Evolutionary conservation across 345 rosid species (phyloP).

Genomic region (Melaleuca alternifolia): DNA sequence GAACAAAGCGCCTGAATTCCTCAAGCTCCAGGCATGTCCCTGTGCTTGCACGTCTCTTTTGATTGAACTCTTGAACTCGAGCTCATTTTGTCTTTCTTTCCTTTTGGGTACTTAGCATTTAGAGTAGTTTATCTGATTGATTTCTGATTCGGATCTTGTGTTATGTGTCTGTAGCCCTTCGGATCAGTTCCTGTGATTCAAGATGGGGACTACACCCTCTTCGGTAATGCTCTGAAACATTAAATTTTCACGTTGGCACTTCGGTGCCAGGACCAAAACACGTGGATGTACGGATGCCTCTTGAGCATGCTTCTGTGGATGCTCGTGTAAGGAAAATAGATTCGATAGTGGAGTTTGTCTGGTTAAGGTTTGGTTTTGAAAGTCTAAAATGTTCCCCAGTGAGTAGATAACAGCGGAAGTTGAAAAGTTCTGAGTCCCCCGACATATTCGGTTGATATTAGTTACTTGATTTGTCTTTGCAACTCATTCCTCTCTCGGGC

Average conservation of each 20-base stretch:
- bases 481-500: not conserved
- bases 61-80: not conserved
- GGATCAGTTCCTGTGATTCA: constrained; percentile 43
- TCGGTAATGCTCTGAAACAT: constrained; percentile 19
- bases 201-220: not conserved
- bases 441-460: not conserved
- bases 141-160: not conserved
- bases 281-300: not conserved
- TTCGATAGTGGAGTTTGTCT: not conserved
- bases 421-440: not conserved
- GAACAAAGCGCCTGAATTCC: constrained; percentile 38
- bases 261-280: not conserved
- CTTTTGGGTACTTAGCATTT: not conserved
- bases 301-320: not conserved
- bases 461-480: not conserved
- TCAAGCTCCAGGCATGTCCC: constrained; percentile 38
- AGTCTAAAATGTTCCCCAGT: not conserved
- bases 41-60: not conserved
- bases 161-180: constrained; percentile 40
- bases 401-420: not conserved
- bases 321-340: too few species aligned
- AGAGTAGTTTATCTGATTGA: not conserved
- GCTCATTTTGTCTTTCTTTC: not conserved
- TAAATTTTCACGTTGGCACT: not conserved
- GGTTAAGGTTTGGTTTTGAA: not conserved